These are phyloP conservation scores for Ceratonia siliqua DNA, from an alignment of 306 rosid species.

Conservation along the genomic window DNA sequence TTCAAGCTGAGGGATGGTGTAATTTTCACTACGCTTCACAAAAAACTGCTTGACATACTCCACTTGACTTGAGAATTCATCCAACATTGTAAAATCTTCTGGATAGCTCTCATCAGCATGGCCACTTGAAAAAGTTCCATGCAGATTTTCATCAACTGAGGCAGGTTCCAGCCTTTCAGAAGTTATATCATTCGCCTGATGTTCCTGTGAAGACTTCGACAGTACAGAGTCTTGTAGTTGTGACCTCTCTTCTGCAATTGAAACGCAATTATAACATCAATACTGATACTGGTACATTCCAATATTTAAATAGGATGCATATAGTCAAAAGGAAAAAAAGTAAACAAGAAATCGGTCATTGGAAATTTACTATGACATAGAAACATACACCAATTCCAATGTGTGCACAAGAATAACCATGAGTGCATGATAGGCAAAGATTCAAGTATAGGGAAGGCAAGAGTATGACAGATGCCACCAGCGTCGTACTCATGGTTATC, in stretches of 20 bases:
- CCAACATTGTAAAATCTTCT: conserved; percentile 40
- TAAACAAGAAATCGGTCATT: not conserved
- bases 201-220: conserved; percentile 49
- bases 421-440: conserved; percentile 10
- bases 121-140: conserved; percentile 43
- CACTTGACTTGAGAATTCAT: conserved; percentile 49
- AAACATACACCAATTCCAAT: not conserved
- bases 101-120: conserved; percentile 37
- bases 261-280: conserved; percentile 24
- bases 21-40: conserved; percentile 56
- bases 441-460: not conserved
- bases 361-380: too few relatives aligned
- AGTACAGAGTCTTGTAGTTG: conserved; percentile 47
- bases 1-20: conserved; percentile 80
- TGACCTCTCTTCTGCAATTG: conserved; percentile 56
- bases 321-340: not conserved
- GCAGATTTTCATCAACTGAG: conserved; percentile 38
- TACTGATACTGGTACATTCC: not conserved
- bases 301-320: not conserved
- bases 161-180: conserved; percentile 44
- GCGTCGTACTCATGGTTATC: not conserved
- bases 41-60: conserved; percentile 57
- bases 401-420: conserved; percentile 9
- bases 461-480: not conserved
- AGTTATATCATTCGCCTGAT: conserved; percentile 40